Base-by-base conservation (phyloP, 2,329 filamentous ascomycete species). In the Aspergillus ibericus region DNA sequence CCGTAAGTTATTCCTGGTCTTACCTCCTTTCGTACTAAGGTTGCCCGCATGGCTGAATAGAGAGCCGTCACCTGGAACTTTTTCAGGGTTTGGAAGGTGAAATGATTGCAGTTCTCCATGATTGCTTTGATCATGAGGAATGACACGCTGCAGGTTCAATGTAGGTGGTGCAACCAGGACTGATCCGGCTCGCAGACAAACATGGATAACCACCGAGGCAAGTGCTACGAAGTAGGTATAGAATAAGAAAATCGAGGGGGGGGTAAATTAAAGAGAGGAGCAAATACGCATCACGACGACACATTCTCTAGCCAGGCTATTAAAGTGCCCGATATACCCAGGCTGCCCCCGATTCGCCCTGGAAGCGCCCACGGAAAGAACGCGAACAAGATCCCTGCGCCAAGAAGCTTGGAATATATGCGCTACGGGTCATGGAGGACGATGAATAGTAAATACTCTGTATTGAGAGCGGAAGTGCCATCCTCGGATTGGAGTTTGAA, bases 1-100 rank as follows among this genome's bases (percentile, higher is more conserved):
- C 49, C 29, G 58, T 47, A 59, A 56, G 16, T 53, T 53, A 55
- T 48, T 29, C 44, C 7, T 29, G 15, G 15, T 29, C 44, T 55
- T 54, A 32, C 34, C 22, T 40, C 16, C 46, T 32, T 44, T 22
- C 22, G 35, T 50, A 34, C 18, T 27, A 18, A 35, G 13, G 38
- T 12, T 49, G 53, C 35, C 44, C 53, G 18, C 25, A 34, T 27
- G 44, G 32, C 35, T 34, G 44, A 47, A 25, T 36, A 40, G 44
- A 40, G 15, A 25, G n/a, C 44, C 44, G 34, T 55, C 53, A 55
- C 34, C 53, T 50, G 34, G 53, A 29, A 48, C 44, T 27, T 32
- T 27, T 29, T 29, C 44, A 32, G 44, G 44, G 44, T 48, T n/a
- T 48, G 16, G 25, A 29, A 16, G 15, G 27, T 18, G 22, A 15